A percentile compares a stretch with the other conserved stretches of the same genome.
Conservation (phyloP, 345 rosid genomes). For the Eucalyptus sp. region DNA sequence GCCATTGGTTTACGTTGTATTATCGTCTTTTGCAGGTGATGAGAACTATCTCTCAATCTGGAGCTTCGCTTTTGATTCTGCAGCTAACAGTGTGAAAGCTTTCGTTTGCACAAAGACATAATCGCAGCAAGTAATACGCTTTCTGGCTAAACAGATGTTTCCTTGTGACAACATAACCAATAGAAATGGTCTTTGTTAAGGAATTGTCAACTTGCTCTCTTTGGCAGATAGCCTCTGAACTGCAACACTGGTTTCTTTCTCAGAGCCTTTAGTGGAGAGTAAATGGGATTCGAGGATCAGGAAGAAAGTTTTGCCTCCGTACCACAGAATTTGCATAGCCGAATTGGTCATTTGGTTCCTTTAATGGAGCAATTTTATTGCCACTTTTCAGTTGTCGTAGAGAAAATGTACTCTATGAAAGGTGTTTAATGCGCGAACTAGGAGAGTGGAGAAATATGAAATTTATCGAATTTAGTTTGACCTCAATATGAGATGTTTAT, state of each 20-base stretch:
- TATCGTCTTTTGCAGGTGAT: neutral
- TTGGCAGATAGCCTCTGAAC: neutral
- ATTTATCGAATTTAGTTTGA: too few relatives aligned
- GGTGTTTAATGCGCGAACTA: too few relatives aligned
- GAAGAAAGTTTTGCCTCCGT: neutral
- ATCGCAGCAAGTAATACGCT: neutral
- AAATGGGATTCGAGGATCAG: neutral
- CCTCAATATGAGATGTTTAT: too few relatives aligned
- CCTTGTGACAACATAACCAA: neutral
- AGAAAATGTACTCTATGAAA: too few relatives aligned
- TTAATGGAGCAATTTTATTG: neutral
- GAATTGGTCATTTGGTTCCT: neutral
- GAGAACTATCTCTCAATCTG: constrained; percentile 74
- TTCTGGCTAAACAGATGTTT: neutral
- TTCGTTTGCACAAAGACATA: neutral
- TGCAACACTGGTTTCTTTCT: neutral
- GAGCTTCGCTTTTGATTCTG: constrained; percentile 46
- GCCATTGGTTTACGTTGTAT: neutral
- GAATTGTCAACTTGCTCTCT: neutral
- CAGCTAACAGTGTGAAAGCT: neutral
- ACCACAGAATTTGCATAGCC: neutral
- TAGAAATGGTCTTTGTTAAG: neutral
- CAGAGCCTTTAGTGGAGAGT: neutral
- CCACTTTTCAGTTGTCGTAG: too few relatives aligned
- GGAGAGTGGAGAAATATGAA: too few relatives aligned